These are phyloP conservation scores for Hymenoscyphus repandus DNA, from an alignment of 2,329 filamentous ascomycete genomes.

Conservation along the genomic window DNA sequence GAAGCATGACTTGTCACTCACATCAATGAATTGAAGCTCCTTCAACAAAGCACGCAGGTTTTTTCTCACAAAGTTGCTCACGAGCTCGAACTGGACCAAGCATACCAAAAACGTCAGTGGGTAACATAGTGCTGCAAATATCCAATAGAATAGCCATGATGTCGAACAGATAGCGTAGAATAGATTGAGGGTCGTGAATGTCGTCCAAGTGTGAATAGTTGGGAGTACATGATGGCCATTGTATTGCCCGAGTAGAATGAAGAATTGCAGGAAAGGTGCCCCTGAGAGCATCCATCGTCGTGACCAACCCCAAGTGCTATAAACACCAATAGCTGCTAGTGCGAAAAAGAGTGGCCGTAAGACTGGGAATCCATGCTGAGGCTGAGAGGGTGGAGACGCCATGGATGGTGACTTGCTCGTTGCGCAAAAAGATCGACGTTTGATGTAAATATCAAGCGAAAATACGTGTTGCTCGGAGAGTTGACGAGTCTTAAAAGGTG, in stretches of 20 bases:
- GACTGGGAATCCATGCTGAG: not conserved
- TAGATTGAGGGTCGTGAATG: constrained; percentile 42
- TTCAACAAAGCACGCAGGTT: constrained; percentile 32
- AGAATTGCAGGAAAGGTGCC: constrained; percentile 32
- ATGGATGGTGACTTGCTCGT: not conserved
- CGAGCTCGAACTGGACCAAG: constrained; percentile 39
- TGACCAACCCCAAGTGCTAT: constrained; percentile 27
- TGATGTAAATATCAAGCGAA: too few species aligned
- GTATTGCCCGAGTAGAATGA: constrained; percentile 33
- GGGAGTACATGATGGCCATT: constrained; percentile 37
- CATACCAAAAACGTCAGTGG: constrained; percentile 37
- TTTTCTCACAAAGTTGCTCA: constrained; percentile 25
- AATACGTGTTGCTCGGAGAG: too few species aligned
- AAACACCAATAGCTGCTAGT: constrained; percentile 8
- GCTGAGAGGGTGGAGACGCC: not conserved
- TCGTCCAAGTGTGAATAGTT: constrained; percentile 40
- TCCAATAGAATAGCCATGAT: constrained; percentile 46
- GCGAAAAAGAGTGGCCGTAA: constrained; percentile 12
- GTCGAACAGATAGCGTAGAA: constrained; percentile 42
- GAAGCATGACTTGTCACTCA: too few species aligned
- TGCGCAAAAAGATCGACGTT: too few species aligned
- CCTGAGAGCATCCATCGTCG: constrained; percentile 38
- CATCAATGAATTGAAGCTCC: constrained; percentile 42
- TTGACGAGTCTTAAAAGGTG: too few species aligned
- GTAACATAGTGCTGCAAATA: constrained; percentile 39